Evolutionary conservation across 139 green algal genomes (phyloP), one percentile per base, ranked within the genome.

Genomic region (Micractinium sp.): DNA sequence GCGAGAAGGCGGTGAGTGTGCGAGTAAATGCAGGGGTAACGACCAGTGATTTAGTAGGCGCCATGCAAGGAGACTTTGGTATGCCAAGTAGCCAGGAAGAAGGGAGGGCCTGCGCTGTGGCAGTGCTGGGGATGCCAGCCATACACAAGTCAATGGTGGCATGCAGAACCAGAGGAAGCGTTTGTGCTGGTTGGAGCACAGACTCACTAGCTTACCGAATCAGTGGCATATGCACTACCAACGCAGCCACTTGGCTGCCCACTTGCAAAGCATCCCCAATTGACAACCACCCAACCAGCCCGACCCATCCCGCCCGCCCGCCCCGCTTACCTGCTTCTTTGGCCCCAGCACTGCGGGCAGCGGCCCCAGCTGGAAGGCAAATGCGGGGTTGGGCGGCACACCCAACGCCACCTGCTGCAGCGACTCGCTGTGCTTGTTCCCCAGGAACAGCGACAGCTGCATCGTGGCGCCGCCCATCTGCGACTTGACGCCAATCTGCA

Each of bases 401-500:
- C 85, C 85, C 39, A 83, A 88, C 53, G 89, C 60, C 71, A 95
- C 61, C 35, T 80, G 61, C 33, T 79, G 84, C 89, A 98, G 77
- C 35, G 90, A 2, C 35, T 86, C 75, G 20, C 75, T 53, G 18
- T 80, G 39, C 94, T 99, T 99, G 94, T 99, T 99, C 85, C 97
- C 97, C 20, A 99, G 69, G 91, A 96, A 99, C 9, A 99, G 92
- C 53, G 89, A 69, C 31, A 98, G 38, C 71, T 94, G 87, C 41
- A 94, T 96, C 15, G 88, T 76, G 25, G 86, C 89, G 36, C 92
- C 90, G 41, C 90, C 66, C 86, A 94, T 97, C 33, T 94, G 83
- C 20, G 81, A 87, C 91, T 99, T 98, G 83, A 99, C 27, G 19
- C 97, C 97, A 22, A 98, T 91, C 93, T 97, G 93, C 41, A 66